Evolutionary conservation across 2,329 filamentous ascomycete species (phyloP), one percentile per base, ranked within the genome.

Genomic region (Claviceps purpurea): DNA sequence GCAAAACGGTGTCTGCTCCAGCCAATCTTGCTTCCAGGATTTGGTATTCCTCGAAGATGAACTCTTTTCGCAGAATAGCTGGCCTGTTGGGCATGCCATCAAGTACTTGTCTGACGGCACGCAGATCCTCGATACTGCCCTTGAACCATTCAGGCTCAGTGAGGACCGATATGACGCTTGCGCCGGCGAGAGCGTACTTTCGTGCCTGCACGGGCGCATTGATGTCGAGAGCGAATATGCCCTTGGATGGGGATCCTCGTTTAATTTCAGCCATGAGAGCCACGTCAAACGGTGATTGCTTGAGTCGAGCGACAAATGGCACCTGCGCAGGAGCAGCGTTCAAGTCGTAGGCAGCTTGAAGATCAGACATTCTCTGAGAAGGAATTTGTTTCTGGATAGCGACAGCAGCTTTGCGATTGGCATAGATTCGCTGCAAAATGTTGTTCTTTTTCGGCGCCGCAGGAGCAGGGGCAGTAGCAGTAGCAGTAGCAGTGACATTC

Each of bases 121-220:
- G 81, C 51, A 98, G 72, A 65, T 98, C 93, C 54, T 98, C 91
- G 55, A 98, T 90, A 68, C 86, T 95, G 47, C 93, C 93, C 71
- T 96, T 97, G 75, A 98, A 98, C 93, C 93, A 98, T 64, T 97
- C 87, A 0, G 94, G 93, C 69, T 98, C 93, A 0, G 93, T 98
- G 47, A 98, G 78, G n/a, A 98, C 93, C 1, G 93, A 97, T 58
- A 98, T 98, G 41, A 95, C 89, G 65, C 91, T 97, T 47, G 93
- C 93, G 14, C 93, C 94, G 6, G 93, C 90, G 50, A 93, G 77
- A 10, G 94, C 93, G 66, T 98, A 98, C 59, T 85, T 89, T 57
- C 84, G 82, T 43, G 94, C 93, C 68, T 98, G 93, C 5, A 84
- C 82, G 24, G 93, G 89, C 10, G 93, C 93, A 60, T 86, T 93